Base-by-base conservation (phyloP, 805 yeast genomes). In the Starmerella sirachaensis region DNA sequence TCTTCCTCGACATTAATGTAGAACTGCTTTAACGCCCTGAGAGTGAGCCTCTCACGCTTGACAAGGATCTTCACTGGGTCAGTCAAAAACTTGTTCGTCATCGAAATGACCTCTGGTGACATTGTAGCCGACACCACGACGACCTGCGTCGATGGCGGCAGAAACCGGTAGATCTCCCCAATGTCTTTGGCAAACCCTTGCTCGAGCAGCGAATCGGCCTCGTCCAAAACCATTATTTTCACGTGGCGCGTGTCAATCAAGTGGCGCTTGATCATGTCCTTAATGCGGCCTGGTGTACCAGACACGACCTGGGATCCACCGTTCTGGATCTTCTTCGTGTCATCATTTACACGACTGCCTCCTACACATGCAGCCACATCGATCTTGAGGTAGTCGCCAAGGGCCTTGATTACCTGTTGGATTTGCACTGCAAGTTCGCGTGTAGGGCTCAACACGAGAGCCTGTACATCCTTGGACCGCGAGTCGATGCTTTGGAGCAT, bases 221-320 rank as follows among this genome's bases (percentile, higher is more conserved):
- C 98, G 63, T 91, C 98, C 53, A 91, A 65, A 47, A 91, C 74
- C 49, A 88, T 66, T 81, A 91, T 78, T 66, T 86, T 84, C 49
- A 85, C 68, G 53, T 76, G 70, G 50, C 85, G 74, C 12, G 91
- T 74, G 46, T 68, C 66, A 52, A 91, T 66, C 51, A 69, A 69
- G 49, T 93, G 74, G 61, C 95, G 74, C 56, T 81, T 81, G 47
- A 91, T 75, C 79, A 91, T 75, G 63, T 91, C 98, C 45, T 71
- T 61, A 27, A 88, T 94, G 56, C 98, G 72, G 40, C 98, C 98
- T 23, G 98, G 98, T 10, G 98, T 91, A 36, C 98, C 98, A 58
- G 91, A 86, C 28, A 91, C 82, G 28, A 91, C 77, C 54, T 91
- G 95, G 54, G 78, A 84, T 45, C 94, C 94, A 49, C 70, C 77